Evolutionary conservation across 495 filamentous ascomycete species (phyloP).

Genomic region (Lasiosphaeriaceae sp.): DNA sequence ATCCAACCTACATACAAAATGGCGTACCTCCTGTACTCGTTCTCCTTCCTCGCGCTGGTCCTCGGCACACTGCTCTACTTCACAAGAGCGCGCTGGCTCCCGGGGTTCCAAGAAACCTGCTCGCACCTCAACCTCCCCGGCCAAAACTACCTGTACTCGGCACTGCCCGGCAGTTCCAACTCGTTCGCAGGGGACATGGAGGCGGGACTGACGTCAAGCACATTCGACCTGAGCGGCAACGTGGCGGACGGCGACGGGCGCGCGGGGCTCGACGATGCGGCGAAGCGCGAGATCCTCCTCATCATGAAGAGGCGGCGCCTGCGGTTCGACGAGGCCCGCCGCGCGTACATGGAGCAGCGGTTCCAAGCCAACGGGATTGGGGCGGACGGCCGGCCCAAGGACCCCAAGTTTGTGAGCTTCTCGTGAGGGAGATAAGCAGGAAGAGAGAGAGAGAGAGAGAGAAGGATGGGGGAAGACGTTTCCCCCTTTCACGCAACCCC

Average conservation of each 20-base stretch:
- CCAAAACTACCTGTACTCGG: constrained; percentile 63
- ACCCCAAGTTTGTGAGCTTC: constrained; percentile 94
- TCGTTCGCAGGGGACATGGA: constrained; percentile 71
- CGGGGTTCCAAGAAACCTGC: constrained; percentile 51
- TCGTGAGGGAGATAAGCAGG: constrained; percentile 44
- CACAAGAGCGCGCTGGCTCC: constrained; percentile 73
- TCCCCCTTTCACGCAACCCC: no score
- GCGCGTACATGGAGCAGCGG: constrained; percentile 75
- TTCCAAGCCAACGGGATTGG: constrained; percentile 86
- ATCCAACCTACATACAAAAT: constrained; percentile 25
- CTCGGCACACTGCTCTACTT: constrained; percentile 65
- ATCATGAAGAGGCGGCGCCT: constrained; percentile 82
- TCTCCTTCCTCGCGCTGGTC: constrained; percentile 61
- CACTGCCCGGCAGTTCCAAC: constrained; percentile 60
- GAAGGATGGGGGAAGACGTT: background rate
- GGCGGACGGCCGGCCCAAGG: constrained; percentile 78
- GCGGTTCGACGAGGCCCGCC: constrained; percentile 85
- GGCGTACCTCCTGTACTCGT: constrained; percentile 74
- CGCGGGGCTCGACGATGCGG: constrained; percentile 71
- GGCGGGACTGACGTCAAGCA: constrained; percentile 72
- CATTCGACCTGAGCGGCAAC: constrained; percentile 79
- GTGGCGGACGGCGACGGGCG: constrained; percentile 70
- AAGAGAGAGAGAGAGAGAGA: background rate
- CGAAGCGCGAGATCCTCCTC: constrained; percentile 72
- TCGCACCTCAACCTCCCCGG: constrained; percentile 38